Evolutionary conservation across 768 basidiomycete genomes (phyloP).

Genomic region (Mycena alexandri): DNA sequence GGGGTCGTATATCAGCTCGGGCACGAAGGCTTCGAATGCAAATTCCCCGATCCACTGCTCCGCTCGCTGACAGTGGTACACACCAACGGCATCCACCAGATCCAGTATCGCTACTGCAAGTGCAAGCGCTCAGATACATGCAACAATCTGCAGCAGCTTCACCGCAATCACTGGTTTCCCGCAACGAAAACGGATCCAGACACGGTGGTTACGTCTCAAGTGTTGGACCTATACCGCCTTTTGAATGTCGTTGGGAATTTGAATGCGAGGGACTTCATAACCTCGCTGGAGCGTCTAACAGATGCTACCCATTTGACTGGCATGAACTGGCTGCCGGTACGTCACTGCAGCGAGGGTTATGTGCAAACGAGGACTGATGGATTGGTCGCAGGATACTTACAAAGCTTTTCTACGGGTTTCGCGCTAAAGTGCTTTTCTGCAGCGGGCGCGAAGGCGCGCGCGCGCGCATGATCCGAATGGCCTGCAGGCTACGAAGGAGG

Average conservation of each 20-base stretch:
- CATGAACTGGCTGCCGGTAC: conserved; percentile 9
- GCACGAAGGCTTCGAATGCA: neutral
- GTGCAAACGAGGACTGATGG: no score
- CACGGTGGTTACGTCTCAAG: conserved; percentile 16
- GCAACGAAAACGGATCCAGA: conserved; percentile 34
- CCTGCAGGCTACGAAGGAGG: conserved; percentile 11
- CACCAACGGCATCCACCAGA: conserved; percentile 15
- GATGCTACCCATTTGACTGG: neutral
- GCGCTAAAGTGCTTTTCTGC: neutral
- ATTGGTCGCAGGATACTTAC: conserved; percentile 21
- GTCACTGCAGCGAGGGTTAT: no score
- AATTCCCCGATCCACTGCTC: neutral
- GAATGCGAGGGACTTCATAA: conserved; percentile 15
- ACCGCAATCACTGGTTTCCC: conserved; percentile 8
- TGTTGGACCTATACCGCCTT: conserved; percentile 24
- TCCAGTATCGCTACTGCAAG: conserved; percentile 23
- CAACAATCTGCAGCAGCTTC: conserved; percentile 9
- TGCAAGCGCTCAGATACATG: conserved; percentile 5
- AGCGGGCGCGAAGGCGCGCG: conserved; percentile 18
- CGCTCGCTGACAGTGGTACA: conserved; percentile 31
- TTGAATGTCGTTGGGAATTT: conserved; percentile 32
- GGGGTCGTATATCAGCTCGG: neutral
- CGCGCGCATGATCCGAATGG: conserved; percentile 23
- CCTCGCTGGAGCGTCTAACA: conserved; percentile 6
- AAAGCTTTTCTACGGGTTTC: conserved; percentile 14